phyloP scores from a whole-genome alignment of 1,284 basidiomycete genomes.

The Austroboletus novae-zelandiae region DNA sequence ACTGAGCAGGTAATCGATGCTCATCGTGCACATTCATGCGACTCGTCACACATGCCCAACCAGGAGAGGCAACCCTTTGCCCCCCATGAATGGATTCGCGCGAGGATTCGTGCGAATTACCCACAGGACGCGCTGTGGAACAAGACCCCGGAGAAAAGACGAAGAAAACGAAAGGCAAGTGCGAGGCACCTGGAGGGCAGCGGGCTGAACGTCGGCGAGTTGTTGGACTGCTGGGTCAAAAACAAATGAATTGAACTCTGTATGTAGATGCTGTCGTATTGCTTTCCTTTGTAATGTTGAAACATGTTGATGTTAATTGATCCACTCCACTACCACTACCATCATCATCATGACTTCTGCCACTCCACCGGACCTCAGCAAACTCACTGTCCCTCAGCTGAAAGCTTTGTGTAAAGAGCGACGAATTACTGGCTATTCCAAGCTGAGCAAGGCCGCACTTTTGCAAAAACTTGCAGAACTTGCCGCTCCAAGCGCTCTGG shows the following conservation, averaged over 20 bases:
- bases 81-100: conserved; percentile 24
- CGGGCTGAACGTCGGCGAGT: conserved; percentile 14
- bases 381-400: conserved; percentile 58
- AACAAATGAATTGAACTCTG: conserved; percentile 8
- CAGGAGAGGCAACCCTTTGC: conserved; percentile 20
- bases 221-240: conserved; percentile 16
- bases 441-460: conserved; percentile 57
- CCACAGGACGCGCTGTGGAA: conserved; percentile 20
- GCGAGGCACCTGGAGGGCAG: conserved; percentile 15
- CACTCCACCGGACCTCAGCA: conserved; percentile 29
- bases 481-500: background rate
- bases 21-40: background rate
- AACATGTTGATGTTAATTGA: no score
- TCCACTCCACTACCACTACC: background rate
- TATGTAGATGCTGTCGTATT: background rate
- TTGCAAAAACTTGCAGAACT: conserved; percentile 44
- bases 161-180: conserved; percentile 16
- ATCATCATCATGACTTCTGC: conserved; percentile 9
- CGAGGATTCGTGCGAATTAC: conserved; percentile 12
- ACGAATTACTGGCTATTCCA: conserved; percentile 61
- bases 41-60: conserved; percentile 2
- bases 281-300: background rate
- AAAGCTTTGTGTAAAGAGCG: conserved; percentile 66
- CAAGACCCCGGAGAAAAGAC: conserved; percentile 1
- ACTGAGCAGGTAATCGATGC: conserved; percentile 16